Conservation (phyloP, 805 yeast genomes). For the Saccharomycopsis fibuligera region DNA sequence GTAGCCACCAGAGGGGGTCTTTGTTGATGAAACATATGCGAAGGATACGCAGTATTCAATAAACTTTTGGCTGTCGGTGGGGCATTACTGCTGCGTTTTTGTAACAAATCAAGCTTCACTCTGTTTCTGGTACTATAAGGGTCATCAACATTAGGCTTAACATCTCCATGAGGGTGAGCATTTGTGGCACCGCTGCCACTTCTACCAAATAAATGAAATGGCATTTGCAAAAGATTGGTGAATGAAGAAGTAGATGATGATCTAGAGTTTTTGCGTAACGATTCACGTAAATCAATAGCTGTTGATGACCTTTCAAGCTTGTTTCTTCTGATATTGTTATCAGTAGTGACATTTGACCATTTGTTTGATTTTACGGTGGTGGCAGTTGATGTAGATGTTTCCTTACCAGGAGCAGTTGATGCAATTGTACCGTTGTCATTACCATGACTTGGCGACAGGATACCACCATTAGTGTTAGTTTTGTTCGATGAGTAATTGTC, state of each 20-base stretch:
- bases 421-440: background rate
- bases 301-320: slow-evolving; percentile 4
- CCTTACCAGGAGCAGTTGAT: background rate
- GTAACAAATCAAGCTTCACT: slow-evolving; percentile 10
- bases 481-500: background rate
- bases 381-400: too few relatives aligned
- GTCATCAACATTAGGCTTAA: background rate
- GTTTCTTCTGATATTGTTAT: background rate
- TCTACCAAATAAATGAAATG: slow-evolving; percentile 12
- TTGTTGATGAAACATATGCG: slow-evolving; percentile 20
- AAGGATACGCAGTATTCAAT: slow-evolving; percentile 16
- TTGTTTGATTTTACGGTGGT: background rate
- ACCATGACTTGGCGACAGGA: background rate
- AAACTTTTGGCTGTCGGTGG: slow-evolving; percentile 19
- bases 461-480: background rate
- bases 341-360: background rate
- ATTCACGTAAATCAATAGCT: slow-evolving; percentile 2
- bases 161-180: background rate
- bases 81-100: slow-evolving; percentile 13
- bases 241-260: slow-evolving; percentile 11
- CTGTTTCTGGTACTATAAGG: background rate
- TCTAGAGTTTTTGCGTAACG: slow-evolving; percentile 4
- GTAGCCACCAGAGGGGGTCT: too few relatives aligned
- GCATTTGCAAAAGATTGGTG: slow-evolving; percentile 13
- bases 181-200: background rate